phyloP scores from a whole-genome alignment of 1,284 basidiomycete genomes.

The Ustilago shanxiensis region DNA sequence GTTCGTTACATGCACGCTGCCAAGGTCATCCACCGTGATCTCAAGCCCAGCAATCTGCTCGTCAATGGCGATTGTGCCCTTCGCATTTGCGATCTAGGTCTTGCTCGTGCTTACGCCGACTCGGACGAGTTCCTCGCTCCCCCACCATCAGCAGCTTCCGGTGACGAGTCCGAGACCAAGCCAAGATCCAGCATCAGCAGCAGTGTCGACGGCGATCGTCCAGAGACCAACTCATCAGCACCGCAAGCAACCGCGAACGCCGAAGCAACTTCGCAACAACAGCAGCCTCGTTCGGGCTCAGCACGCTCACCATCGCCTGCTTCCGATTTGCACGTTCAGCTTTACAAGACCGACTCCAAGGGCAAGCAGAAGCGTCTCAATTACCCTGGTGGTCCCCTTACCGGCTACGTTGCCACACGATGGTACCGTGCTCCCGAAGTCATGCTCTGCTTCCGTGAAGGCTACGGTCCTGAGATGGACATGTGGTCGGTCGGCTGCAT shows the following conservation, averaged over 20 bases:
- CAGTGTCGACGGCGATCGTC: slow-evolving; percentile 24
- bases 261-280: slow-evolving; percentile 4
- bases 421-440: slow-evolving; percentile 70
- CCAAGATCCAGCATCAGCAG: slow-evolving; percentile 23
- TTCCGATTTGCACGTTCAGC: slow-evolving; percentile 45
- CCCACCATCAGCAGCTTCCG: slow-evolving; percentile 9
- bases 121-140: slow-evolving; percentile 27
- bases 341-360: slow-evolving; percentile 51
- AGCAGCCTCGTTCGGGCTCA: slow-evolving; percentile 17
- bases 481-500: slow-evolving; percentile 70
- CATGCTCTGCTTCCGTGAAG: slow-evolving; percentile 68
- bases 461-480: slow-evolving; percentile 68
- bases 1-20: slow-evolving; percentile 67
- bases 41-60: slow-evolving; percentile 69
- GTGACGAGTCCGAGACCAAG: slow-evolving; percentile 22
- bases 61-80: slow-evolving; percentile 69
- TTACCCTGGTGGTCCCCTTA: slow-evolving; percentile 67
- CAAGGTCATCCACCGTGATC: slow-evolving; percentile 67
- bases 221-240: slow-evolving; percentile 3
- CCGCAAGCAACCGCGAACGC: background rate
- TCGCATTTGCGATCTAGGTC: slow-evolving; percentile 67
- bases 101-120: slow-evolving; percentile 63
- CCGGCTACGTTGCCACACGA: slow-evolving; percentile 68
- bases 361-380: slow-evolving; percentile 57
- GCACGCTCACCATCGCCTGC: slow-evolving; percentile 36